A percentile compares a stretch with the other conserved stretches of the same genome.
Evolutionary conservation across 2,329 filamentous ascomycete species (phyloP).

Genomic region (Emmonsiellopsis sp.): DNA sequence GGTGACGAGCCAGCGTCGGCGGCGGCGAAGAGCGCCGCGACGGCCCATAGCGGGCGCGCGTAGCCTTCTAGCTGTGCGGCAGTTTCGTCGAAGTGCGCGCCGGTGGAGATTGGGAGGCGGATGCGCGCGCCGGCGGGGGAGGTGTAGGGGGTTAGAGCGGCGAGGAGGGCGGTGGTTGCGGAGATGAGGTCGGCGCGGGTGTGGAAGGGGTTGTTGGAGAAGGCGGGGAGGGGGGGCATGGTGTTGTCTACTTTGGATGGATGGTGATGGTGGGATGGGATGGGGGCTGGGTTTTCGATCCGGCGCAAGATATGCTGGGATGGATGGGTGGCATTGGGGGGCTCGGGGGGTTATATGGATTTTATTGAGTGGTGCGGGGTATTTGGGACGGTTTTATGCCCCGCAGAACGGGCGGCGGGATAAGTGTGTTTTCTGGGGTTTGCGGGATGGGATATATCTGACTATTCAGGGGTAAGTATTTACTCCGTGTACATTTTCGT

Average conservation of each 20-base stretch:
- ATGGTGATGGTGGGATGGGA: neutral
- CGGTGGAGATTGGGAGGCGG: conserved; percentile 12
- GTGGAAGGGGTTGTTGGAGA: conserved; percentile 13
- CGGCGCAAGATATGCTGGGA: too few species aligned
- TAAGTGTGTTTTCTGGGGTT: too few species aligned
- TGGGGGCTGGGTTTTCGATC: too few species aligned
- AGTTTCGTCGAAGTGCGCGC: conserved; percentile 8
- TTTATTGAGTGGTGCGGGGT: too few species aligned
- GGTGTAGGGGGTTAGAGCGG: conserved; percentile 11
- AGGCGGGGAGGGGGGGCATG: conserved; percentile 17
- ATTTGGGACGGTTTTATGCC: too few species aligned
- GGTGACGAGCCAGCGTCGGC: neutral
- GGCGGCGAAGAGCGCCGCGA: conserved; percentile 21
- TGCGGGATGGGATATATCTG: too few species aligned
- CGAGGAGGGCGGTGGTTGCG: conserved; percentile 11
- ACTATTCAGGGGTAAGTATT: too few species aligned
- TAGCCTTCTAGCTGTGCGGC: conserved; percentile 24
- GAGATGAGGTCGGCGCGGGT: conserved; percentile 8
- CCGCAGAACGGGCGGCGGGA: too few species aligned
- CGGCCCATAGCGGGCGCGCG: conserved; percentile 23
- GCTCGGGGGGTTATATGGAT: too few species aligned
- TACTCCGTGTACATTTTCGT: too few species aligned
- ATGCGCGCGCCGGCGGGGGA: conserved; percentile 10
- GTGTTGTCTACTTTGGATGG: neutral
- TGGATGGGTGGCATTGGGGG: too few species aligned